Evolutionary conservation across 164 flowering plant species (phyloP).

Genomic region (Annona cherimola): DNA sequence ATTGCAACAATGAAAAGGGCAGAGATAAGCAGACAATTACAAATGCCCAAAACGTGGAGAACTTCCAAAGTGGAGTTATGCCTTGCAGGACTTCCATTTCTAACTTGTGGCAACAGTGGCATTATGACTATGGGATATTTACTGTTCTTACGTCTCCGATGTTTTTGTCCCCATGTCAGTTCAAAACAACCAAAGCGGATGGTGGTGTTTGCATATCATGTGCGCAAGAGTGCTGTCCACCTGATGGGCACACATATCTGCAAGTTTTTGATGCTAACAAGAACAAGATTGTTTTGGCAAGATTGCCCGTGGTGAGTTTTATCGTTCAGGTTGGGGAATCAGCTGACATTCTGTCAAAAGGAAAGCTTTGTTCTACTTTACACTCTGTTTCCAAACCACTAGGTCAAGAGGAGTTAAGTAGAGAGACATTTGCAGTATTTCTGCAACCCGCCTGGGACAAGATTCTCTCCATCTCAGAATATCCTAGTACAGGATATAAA

Average conservation of each 20-base stretch:
- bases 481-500: conserved; percentile 13
- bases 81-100: conserved; percentile 19
- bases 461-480: conserved; percentile 43
- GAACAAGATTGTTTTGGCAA: conserved; percentile 42
- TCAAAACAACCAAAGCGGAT: conserved; percentile 7
- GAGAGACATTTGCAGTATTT: conserved; percentile 90
- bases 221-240: conserved; percentile 36
- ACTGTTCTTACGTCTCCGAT: conserved; percentile 77
- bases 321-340: conserved; percentile 94
- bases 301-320: conserved; percentile 56
- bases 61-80: conserved; percentile 12
- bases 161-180: conserved; percentile 33
- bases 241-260: conserved; percentile 52
- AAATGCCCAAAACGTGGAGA: conserved; percentile 9
- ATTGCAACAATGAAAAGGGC: background rate
- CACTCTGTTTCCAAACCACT: conserved; percentile 69
- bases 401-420: conserved; percentile 40
- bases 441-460: conserved; percentile 90
- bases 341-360: conserved; percentile 79
- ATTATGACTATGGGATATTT: conserved; percentile 89
- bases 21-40: conserved; percentile 1
- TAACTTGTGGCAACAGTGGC: conserved; percentile 94
- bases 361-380: conserved; percentile 82
- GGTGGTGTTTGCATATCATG: conserved; percentile 9
- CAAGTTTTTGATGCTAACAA: conserved; percentile 59